Evolutionary conservation across 306 rosid species (phyloP).

Genomic region (Rosa multiflora): DNA sequence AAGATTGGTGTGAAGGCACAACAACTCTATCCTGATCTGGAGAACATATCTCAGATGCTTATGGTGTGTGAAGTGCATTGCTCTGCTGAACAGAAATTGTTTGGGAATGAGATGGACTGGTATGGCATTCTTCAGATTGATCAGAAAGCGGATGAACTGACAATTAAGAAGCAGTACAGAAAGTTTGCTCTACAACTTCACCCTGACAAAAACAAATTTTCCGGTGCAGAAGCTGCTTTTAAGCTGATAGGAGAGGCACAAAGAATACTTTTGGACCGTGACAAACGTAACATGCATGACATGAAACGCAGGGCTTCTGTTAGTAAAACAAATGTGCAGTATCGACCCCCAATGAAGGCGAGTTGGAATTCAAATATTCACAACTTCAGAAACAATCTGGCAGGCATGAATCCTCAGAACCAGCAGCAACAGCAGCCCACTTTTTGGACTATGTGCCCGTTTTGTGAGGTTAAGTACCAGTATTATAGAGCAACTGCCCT

Average conservation of each 20-base stretch:
- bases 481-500: slow-evolving; percentile 46
- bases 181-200: slow-evolving; percentile 92
- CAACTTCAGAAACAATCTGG: slow-evolving; percentile 38
- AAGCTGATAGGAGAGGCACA: slow-evolving; percentile 93
- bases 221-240: slow-evolving; percentile 96
- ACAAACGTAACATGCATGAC: slow-evolving; percentile 61
- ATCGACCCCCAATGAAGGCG: slow-evolving; percentile 42
- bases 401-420: slow-evolving; percentile 42
- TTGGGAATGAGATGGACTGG: slow-evolving; percentile 67
- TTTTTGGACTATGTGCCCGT: slow-evolving; percentile 81
- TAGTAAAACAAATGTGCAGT: slow-evolving; percentile 33
- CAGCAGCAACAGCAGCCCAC: slow-evolving; percentile 52
- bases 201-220: slow-evolving; percentile 93
- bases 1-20: slow-evolving; percentile 66
- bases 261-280: slow-evolving; percentile 71
- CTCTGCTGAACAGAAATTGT: slow-evolving; percentile 56
- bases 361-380: slow-evolving; percentile 43
- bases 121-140: slow-evolving; percentile 81
- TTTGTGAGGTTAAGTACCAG: slow-evolving; percentile 60
- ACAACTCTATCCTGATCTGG: slow-evolving; percentile 72
- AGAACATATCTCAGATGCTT: slow-evolving; percentile 78
- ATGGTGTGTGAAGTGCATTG: slow-evolving; percentile 87
- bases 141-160: slow-evolving; percentile 61
- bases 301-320: slow-evolving; percentile 39
- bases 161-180: slow-evolving; percentile 80